phyloP scores from a whole-genome alignment of 2,329 filamentous ascomycete genomes.

The Pseudogymnoascus sp. region DNA sequence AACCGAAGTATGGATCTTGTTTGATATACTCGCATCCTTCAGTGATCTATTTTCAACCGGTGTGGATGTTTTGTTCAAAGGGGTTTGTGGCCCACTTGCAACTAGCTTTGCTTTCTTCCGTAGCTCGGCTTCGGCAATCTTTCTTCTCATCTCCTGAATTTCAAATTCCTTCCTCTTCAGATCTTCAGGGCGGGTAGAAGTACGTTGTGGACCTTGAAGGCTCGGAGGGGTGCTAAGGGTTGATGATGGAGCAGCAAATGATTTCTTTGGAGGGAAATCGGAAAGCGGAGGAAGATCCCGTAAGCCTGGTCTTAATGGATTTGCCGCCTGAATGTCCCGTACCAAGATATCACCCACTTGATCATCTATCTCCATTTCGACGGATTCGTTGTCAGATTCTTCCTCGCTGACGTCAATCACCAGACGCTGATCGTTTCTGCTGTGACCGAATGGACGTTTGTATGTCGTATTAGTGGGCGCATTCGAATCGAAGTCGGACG shows the following conservation, averaged over 20 bases:
- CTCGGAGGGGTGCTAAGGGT: conserved; percentile 19
- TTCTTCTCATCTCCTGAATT: conserved; percentile 51
- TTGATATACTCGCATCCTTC: conserved; percentile 11
- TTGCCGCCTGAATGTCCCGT: conserved; percentile 26
- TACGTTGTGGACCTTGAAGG: conserved; percentile 14
- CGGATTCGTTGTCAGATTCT: conserved; percentile 50
- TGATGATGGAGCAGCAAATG: conserved; percentile 21
- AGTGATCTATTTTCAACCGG: conserved; percentile 7
- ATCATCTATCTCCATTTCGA: conserved; percentile 56
- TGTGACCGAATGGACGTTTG: conserved; percentile 55
- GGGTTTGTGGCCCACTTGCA: conserved; percentile 23
- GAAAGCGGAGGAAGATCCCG: conserved; percentile 39
- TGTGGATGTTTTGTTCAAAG: conserved; percentile 15
- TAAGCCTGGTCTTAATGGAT: conserved; percentile 24
- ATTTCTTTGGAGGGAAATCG: conserved; percentile 28
- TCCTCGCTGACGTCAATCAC: conserved; percentile 80
- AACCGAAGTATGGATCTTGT: conserved; percentile 21
- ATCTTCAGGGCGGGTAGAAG: conserved; percentile 28
- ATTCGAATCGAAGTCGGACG: conserved; percentile 61
- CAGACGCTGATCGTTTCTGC: conserved; percentile 51
- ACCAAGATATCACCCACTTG: conserved; percentile 38
- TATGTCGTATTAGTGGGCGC: conserved; percentile 26
- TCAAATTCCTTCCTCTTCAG: conserved; percentile 46
- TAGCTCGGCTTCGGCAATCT: conserved; percentile 27
- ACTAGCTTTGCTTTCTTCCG: conserved; percentile 22